Evolutionary conservation across 1,139 yeast species (phyloP).

Genomic region (Yamadazyma kanchanaburiensis): DNA sequence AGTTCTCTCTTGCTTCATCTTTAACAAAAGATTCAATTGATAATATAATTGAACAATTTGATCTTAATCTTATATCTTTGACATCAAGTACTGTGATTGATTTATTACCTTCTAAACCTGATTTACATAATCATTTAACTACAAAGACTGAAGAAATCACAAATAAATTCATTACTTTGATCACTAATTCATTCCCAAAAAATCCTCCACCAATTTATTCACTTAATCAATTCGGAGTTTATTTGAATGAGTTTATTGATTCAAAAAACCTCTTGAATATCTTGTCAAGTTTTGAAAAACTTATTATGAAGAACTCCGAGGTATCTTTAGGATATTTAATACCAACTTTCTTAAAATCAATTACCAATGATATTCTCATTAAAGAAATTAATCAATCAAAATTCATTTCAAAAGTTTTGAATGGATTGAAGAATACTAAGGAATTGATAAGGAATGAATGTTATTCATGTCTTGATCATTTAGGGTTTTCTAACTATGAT

Average conservation of each 20-base stretch:
- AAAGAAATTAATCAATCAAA: constrained; percentile 34
- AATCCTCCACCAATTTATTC: constrained; percentile 8
- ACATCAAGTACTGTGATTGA: constrained; percentile 36
- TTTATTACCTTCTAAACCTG: constrained; percentile 39
- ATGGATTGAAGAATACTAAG: constrained; percentile 72
- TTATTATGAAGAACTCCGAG: constrained; percentile 82
- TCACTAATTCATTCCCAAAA: constrained; percentile 8
- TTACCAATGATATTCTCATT: constrained; percentile 20
- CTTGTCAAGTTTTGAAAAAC: constrained; percentile 61
- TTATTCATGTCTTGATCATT: constrained; percentile 31
- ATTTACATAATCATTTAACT: constrained; percentile 24
- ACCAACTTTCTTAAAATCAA: constrained; percentile 43
- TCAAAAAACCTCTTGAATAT: constrained; percentile 44
- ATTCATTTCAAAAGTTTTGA: constrained; percentile 55
- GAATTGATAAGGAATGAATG: constrained; percentile 59
- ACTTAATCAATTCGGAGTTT: constrained; percentile 9
- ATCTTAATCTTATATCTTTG: constrained; percentile 30
- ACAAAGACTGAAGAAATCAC: constrained; percentile 13
- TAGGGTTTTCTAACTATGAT: constrained; percentile 18
- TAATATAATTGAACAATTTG: constrained; percentile 9
- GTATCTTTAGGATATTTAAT: constrained; percentile 52
- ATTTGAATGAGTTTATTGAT: constrained; percentile 8
- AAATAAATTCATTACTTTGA: constrained; percentile 6
- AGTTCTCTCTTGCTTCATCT: constrained; percentile 20
- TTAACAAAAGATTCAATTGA: constrained; percentile 15